Evolutionary conservation across 2,329 filamentous ascomycete genomes (phyloP).

Genomic region (Akanthomyces muscarius): DNA sequence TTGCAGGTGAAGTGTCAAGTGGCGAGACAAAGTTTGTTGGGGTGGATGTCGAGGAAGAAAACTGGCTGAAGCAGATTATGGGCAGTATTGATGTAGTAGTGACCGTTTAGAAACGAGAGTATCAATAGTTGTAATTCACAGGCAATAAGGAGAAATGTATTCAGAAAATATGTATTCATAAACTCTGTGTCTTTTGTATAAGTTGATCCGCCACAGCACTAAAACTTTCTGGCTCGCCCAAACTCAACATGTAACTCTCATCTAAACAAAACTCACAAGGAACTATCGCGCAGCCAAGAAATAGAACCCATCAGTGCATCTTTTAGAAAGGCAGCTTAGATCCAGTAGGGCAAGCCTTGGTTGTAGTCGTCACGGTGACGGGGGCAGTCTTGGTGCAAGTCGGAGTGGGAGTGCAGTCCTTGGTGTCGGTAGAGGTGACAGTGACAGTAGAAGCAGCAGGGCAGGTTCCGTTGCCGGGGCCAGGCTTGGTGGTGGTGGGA

Average conservation of each 20-base stretch:
- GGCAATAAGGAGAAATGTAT: neutral
- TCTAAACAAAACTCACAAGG: no score
- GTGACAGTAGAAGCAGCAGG: constrained; percentile 15
- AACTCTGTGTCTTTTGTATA: neutral
- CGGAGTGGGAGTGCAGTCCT: constrained; percentile 12
- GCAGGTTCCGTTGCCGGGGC: constrained; percentile 11
- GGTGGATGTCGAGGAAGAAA: constrained; percentile 11
- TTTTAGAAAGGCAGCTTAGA: constrained; percentile 16
- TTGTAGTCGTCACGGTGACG: constrained; percentile 15
- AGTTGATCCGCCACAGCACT: neutral
- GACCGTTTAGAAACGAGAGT: neutral
- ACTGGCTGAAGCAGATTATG: constrained; percentile 10
- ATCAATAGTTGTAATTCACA: neutral
- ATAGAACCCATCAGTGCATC: neutral
- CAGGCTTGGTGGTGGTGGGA: constrained; percentile 1
- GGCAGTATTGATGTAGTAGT: neutral
- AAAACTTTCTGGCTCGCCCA: neutral
- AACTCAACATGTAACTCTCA: neutral
- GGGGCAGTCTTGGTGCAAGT: constrained; percentile 13
- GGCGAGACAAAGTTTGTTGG: constrained; percentile 13
- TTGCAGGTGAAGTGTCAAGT: neutral
- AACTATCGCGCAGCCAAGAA: no score
- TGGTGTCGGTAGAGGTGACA: constrained; percentile 13
- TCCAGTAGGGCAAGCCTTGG: constrained; percentile 14
- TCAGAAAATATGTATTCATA: neutral